Base-by-base conservation (phyloP, 139 green algal species). In the Yamagishiella unicocca region DNA sequence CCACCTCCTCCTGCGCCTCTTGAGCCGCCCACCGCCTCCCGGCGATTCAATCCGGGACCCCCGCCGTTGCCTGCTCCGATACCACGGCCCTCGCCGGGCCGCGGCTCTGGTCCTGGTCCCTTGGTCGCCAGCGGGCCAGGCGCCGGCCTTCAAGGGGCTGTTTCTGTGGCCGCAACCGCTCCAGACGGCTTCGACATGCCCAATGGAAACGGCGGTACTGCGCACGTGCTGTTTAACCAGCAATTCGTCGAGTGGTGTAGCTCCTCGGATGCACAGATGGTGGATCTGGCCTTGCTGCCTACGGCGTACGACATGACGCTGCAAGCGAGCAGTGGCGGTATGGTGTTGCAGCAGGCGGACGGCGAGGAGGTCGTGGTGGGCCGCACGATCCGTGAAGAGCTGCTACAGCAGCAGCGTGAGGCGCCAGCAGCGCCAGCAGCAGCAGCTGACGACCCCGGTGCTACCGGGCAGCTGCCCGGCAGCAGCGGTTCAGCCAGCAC, bases 221-320 rank as follows among this genome's bases (percentile, higher is more conserved):
- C 33, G n/a, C 61, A 33, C 1, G 53, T 85, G 38, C 79, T 85
- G 53, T 76, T 66, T 40, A 85, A 85, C 43, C 79, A 17, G 40
- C 40, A 75, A 9, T 85, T 31, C n/a, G 42, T 62, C 40, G 79
- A 85, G n/a, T 75, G 61, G 42, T 85, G 79, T 31, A 27, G 25
- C 38, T 21, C 42, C 0, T 5, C 4, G 24, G 79, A 75, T 10
- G 2, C 27, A 19, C 79, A 76, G 22, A 42, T 66, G 61, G 40
- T 85, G 25, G 79, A 85, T n/a, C 61, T 75, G 2, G 38, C 61
- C 40, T 61, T 85, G 24, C 58, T 85, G 61, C 5, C 38, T 4
- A 7, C 38, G 38, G 27, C 61, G 17, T 22, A 42, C n/a, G 50
- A 75, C 17, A 45, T 85, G 55, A 33, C 14, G 27, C 38, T 85